Base-by-base conservation (phyloP, 2,329 filamentous ascomycete genomes). In the Gyromitra esculenta region DNA sequence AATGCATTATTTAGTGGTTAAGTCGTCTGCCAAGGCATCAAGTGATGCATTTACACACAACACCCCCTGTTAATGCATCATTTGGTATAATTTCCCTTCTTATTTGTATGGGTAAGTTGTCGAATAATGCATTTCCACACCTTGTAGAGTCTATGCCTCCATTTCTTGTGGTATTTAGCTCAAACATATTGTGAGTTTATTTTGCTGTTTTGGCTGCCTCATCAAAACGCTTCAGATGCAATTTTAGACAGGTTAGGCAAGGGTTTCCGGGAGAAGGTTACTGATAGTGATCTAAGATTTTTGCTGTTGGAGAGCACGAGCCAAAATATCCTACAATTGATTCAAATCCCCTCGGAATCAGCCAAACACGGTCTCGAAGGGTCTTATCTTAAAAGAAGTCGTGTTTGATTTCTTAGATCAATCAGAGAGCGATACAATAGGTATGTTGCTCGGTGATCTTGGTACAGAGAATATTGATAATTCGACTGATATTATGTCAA, bases 401-500 rank as follows among this genome's bases (percentile, higher is more conserved):
- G 64, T 82, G 13, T 82, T 80, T 77, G 77, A 66, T 6, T 82
- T 80, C 48, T 45, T 66, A 5, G 5, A 56, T 50, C 37, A 50
- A 50, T 41, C 65, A 11, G 64, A 75, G 5, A 73, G 79, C 9
- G 41, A 41, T 45, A 52, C 81, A 15, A 63, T 75, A 7, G 54
- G 75, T 3, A 1, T 63, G 6, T 41, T 72, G 15, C 65, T 81
- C 3, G 64, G 77, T 1, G 11, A 65, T 7, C 60, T 81, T 11
- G 48, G 57, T 6, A 41, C 50, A 9, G 11, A 45, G 7, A 75
- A 75, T 35, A 75, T 75, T 21, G 39, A 65, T 11, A 45, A 5
- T 5, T 56, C 66, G 9, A 41, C 43, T 1, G 56, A 37, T 21
- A 41, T 41, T 18, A 60, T 70, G 9, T 60, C 43, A 5, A 52